Evolutionary conservation across 108 stramenopile species (phyloP), one percentile per base, ranked within the genome.

Genomic region (Skeletonema costatum): DNA sequence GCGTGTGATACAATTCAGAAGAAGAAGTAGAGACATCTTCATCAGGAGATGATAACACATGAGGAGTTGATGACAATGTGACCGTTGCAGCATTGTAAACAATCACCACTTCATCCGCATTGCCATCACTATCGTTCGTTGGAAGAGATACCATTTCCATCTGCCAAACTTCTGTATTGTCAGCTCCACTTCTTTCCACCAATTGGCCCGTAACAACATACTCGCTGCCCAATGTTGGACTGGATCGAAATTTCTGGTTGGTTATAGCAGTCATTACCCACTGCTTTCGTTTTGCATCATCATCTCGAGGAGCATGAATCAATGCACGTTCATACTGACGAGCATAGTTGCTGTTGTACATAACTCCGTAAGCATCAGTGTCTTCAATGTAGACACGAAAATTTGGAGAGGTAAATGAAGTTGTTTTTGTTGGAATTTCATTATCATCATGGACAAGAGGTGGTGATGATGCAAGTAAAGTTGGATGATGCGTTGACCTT

Each of bases 321-420:
- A 93, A 50, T 29, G 92, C 92, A 60, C 90, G 74, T 61, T 93
- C 92, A 70, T 79, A 93, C 32, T 80, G 58, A 13, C 87, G 75
- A 5, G 89, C 38, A 53, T 93, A 93, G 66, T 93, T 93, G 19
- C 79, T 66, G 70, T 93, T 88, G 86, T 88, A 91, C 72, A 89
- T 81, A 42, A 93, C 88, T 6, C 87, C 90, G 44, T 91, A 93
- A 5, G 90, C 85, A 69, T 91, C 92, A 3, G 90, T 93, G 59
- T 91, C 90, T 84, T 93, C 93, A 50, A 91, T 93, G 70, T 82
- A 92, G 4, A 89, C 84, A 38, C 61, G 68, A 76, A 85, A 85
- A 32, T 42, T 59, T 30, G 84, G 81, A 35, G 87, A 76, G 5
- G 31, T 16, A 42, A 87, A 84, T 21, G 77, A 17, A 67, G 44